A percentile compares a stretch with the other conserved stretches of the same genome.
These are phyloP conservation scores for Cynanchum wilfordii DNA, from an alignment of 257 asterid species.

Conservation along the genomic window DNA sequence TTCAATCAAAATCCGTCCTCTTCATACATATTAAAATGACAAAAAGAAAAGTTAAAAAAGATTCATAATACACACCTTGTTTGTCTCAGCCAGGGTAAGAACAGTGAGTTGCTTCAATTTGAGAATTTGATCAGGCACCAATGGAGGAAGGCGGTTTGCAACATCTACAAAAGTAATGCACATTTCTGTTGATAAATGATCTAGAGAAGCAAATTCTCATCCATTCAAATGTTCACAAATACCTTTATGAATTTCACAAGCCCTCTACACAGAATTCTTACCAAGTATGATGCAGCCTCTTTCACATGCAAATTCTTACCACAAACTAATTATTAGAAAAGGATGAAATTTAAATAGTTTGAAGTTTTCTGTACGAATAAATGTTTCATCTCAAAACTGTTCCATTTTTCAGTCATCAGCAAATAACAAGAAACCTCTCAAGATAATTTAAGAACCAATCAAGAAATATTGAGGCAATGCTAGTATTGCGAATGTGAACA, in stretches of 20 bases:
- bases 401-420: too few species aligned
- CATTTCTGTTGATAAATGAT: background rate
- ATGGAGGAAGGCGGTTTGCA: conserved; percentile 55
- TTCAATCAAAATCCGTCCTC: background rate
- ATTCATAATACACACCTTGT: conserved; percentile 50
- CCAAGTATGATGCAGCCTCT: background rate
- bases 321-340: background rate
- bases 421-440: conserved; percentile 2
- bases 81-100: conserved; percentile 85
- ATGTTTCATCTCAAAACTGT: background rate
- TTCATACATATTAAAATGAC: background rate
- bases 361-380: background rate
- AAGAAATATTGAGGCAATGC: background rate
- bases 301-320: background rate
- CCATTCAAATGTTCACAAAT: background rate
- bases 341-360: background rate
- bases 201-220: background rate
- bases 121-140: conserved; percentile 81
- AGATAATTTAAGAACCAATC: background rate
- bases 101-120: conserved; percentile 95
- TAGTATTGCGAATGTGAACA: background rate
- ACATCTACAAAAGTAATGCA: conserved; percentile 40
- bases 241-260: background rate
- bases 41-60: background rate
- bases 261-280: background rate